phyloP scores from a whole-genome alignment of 2,329 filamentous ascomycete species.

The Fusarium chlamydosporum region DNA sequence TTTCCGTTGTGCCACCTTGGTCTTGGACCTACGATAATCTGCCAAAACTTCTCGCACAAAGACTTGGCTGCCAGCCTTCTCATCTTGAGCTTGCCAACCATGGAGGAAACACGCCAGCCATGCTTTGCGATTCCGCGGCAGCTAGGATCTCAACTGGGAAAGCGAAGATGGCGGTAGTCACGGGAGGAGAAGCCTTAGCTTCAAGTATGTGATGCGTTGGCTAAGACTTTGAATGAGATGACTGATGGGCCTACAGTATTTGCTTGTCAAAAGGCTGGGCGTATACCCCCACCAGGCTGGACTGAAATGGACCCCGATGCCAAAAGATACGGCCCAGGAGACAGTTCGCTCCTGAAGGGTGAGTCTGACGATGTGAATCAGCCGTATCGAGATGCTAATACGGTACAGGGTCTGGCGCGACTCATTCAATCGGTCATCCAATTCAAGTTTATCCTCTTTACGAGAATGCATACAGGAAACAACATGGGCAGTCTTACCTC shows the following conservation, averaged over 20 bases:
- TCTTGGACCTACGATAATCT: slow-evolving; percentile 75
- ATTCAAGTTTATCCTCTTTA: slow-evolving; percentile 78
- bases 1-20: slow-evolving; percentile 74
- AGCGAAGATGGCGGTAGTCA: slow-evolving; percentile 69
- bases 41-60: slow-evolving; percentile 65
- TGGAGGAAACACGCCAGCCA: slow-evolving; percentile 74
- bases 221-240: fast-evolving
- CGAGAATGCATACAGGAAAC: slow-evolving; percentile 73
- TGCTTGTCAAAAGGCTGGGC: slow-evolving; percentile 53
- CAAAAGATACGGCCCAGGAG: slow-evolving; percentile 61
- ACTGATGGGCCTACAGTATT: slow-evolving; percentile 39
- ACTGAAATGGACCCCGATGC: slow-evolving; percentile 63
- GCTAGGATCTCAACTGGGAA: slow-evolving; percentile 67
- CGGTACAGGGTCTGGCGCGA: slow-evolving; percentile 65
- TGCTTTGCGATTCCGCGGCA: slow-evolving; percentile 74
- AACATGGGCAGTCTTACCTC: slow-evolving; percentile 65
- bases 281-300: slow-evolving; percentile 71
- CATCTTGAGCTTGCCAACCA: slow-evolving; percentile 69
- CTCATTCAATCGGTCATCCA: slow-evolving; percentile 71
- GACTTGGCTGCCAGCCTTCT: slow-evolving; percentile 62
- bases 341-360: slow-evolving; percentile 58
- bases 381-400: slow-evolving; percentile 5
- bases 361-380: neutral
- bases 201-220: slow-evolving; percentile 58
- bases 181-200: slow-evolving; percentile 75